Evolutionary conservation across 306 rosid species (phyloP).

Genomic region (Dryas drummondii): DNA sequence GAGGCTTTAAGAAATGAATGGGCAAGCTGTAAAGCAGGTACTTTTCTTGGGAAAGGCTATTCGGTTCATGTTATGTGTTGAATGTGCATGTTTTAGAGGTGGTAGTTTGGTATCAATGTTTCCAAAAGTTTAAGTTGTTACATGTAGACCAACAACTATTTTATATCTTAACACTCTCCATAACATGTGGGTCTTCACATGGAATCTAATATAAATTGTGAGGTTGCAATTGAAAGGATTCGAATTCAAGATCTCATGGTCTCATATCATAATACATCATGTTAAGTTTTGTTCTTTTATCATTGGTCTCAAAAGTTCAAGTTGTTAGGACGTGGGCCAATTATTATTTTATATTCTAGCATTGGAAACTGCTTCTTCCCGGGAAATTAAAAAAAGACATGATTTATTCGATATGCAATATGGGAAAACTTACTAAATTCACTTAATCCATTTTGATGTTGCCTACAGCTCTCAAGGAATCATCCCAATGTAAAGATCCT

Average conservation of each 20-base stretch:
- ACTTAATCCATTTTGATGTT: constrained; percentile 24
- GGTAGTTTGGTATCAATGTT: not conserved
- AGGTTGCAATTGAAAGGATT: not conserved
- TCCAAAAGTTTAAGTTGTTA: not conserved
- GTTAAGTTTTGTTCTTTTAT: too few relatives aligned
- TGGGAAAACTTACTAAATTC: constrained; percentile 8
- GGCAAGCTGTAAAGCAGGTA: constrained; percentile 64
- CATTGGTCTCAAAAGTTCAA: not conserved
- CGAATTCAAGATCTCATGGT: constrained; percentile 1
- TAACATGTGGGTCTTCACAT: not conserved
- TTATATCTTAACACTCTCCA: not conserved
- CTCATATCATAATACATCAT: not conserved
- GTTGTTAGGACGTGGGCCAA: not conserved
- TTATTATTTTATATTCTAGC: not conserved
- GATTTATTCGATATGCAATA: constrained; percentile 3
- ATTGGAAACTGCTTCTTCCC: not conserved
- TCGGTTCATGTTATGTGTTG: not conserved
- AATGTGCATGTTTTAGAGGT: not conserved
- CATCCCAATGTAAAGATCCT: constrained; percentile 69
- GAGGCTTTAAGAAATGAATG: constrained; percentile 69
- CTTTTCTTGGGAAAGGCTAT: not conserved
- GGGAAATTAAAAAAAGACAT: not conserved
- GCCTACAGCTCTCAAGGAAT: constrained; percentile 63
- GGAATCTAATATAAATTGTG: not conserved
- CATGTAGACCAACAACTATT: not conserved